Evolutionary conservation across 768 basidiomycete species (phyloP).

Genomic region (Zangia roseola): DNA sequence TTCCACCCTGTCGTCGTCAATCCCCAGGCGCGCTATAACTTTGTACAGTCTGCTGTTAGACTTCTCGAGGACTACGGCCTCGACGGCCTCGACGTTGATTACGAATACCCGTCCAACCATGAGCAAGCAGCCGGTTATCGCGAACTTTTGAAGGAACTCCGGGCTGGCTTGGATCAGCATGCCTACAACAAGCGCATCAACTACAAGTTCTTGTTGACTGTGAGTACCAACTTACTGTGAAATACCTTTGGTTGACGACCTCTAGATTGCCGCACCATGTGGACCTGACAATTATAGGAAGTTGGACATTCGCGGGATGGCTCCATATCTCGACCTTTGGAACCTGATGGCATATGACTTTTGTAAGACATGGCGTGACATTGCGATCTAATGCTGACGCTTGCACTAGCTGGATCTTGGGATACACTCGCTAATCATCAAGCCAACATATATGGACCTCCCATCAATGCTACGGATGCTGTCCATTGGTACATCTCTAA

Average conservation of each 20-base stretch:
- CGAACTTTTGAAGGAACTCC: conserved; percentile 72
- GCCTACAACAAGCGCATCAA: conserved; percentile 59
- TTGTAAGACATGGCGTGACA: conserved; percentile 40
- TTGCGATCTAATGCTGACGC: conserved; percentile 9
- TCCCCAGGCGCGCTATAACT: conserved; percentile 60
- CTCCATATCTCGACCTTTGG: conserved; percentile 89
- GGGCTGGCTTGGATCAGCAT: conserved; percentile 73
- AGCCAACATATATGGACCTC: conserved; percentile 75
- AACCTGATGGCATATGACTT: conserved; percentile 96
- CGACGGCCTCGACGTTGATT: conserved; percentile 91
- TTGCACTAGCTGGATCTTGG: conserved; percentile 70
- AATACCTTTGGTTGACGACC: not conserved
- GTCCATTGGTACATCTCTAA: conserved; percentile 67
- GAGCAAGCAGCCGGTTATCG: conserved; percentile 82
- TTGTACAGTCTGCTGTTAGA: conserved; percentile 77
- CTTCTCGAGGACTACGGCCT: conserved; percentile 89
- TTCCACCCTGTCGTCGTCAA: conserved; percentile 82
- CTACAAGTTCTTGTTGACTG: conserved; percentile 73
- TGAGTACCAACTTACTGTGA: conserved; percentile 34
- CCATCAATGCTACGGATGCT: conserved; percentile 60
- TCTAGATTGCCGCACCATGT: conserved; percentile 88
- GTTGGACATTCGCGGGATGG: conserved; percentile 81
- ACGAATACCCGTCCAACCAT: conserved; percentile 85
- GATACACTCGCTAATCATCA: conserved; percentile 74
- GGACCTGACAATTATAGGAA: conserved; percentile 84